phyloP scores from a whole-genome alignment of 2,329 filamentous ascomycete genomes.

The Fusarium udum region DNA sequence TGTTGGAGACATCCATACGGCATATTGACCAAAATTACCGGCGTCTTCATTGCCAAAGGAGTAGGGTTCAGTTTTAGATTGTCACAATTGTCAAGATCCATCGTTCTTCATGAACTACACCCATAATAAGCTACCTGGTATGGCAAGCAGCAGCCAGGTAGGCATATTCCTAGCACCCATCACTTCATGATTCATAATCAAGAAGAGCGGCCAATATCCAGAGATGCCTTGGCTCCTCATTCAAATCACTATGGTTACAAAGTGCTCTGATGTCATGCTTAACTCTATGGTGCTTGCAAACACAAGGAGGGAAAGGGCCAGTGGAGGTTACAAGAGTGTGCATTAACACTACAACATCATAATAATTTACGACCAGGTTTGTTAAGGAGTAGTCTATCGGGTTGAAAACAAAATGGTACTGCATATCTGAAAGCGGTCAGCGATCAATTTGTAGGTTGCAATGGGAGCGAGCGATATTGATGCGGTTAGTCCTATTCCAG shows the following conservation, averaged over 20 bases:
- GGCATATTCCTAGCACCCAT: background rate
- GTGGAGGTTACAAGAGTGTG: background rate
- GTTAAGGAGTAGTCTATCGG: background rate
- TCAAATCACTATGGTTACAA: background rate
- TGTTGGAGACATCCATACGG: background rate
- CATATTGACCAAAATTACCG: background rate
- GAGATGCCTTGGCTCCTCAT: background rate
- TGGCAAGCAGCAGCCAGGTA: background rate
- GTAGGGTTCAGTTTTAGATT: too few relatives aligned
- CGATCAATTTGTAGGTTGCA: background rate
- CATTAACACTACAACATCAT: constrained; percentile 15
- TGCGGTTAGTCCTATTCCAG: background rate
- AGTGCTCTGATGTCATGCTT: background rate
- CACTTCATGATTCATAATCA: background rate
- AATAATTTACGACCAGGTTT: constrained; percentile 12
- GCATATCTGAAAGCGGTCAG: constrained; percentile 15
- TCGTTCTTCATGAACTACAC: background rate
- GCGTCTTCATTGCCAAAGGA: background rate
- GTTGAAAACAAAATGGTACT: background rate
- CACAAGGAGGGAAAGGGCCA: background rate
- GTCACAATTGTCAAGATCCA: background rate
- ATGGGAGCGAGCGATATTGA: background rate
- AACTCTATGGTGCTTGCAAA: background rate
- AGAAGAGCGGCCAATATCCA: background rate
- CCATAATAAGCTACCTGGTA: too few relatives aligned